A percentile compares a stretch with the other conserved stretches of the same genome.
Evolutionary conservation across 108 stramenopile species (phyloP).

Genomic region (Stephanodiscus minutulus): DNA sequence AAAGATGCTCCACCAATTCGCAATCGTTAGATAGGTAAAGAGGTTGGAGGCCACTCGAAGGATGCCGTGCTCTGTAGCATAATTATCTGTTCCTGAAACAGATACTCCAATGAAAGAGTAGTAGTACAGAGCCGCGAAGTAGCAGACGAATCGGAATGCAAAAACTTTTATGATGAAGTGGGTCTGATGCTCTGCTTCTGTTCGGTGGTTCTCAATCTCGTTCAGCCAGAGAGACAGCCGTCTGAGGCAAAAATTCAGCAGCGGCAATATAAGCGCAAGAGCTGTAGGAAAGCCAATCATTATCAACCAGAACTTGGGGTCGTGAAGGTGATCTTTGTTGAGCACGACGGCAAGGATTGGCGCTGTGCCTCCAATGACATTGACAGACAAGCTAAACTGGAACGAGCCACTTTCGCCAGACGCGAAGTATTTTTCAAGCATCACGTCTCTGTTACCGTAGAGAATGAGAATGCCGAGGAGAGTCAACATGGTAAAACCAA

Average conservation of each 20-base stretch:
- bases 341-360: constrained; percentile 62
- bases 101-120: constrained; percentile 78
- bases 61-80: constrained; percentile 78
- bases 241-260: constrained; percentile 84
- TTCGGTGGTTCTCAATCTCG: constrained; percentile 96
- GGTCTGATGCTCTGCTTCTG: constrained; percentile 91
- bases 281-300: constrained; percentile 78
- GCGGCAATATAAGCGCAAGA: constrained; percentile 82
- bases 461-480: constrained; percentile 81
- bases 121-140: constrained; percentile 96
- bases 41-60: constrained; percentile 81
- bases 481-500: constrained; percentile 74
- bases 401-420: constrained; percentile 45
- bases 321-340: constrained; percentile 60
- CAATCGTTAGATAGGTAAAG: constrained; percentile 80
- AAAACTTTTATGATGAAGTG: constrained; percentile 97
- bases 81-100: constrained; percentile 18
- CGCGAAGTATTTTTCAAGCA: constrained; percentile 80
- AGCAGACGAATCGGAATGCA: constrained; percentile 97
- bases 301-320: constrained; percentile 85
- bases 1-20: constrained; percentile 86
- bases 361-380: constrained; percentile 61
- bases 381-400: constrained; percentile 47
- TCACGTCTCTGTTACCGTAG: constrained; percentile 83
- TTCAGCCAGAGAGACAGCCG: constrained; percentile 77